Conservation (phyloP, 2,329 filamentous ascomycete genomes). For the Talaromyces sp. region DNA sequence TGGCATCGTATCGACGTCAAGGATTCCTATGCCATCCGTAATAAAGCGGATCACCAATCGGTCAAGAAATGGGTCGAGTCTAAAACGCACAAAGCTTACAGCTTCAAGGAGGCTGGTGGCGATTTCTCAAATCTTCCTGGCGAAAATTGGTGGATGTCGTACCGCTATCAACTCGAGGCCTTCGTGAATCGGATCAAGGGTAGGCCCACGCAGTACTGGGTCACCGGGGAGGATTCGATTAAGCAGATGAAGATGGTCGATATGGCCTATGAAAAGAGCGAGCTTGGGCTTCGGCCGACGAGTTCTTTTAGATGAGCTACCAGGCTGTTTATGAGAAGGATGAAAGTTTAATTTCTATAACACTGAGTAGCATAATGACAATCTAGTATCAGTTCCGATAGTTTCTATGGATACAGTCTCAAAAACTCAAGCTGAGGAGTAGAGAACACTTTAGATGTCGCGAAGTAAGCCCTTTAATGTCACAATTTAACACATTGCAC, state of each 20-base stretch:
- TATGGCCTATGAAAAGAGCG: conserved; percentile 48
- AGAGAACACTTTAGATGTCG: background rate
- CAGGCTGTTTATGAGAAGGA: background rate
- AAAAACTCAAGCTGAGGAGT: background rate
- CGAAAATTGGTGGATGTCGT: conserved; percentile 47
- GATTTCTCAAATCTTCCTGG: conserved; percentile 21
- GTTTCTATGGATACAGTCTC: background rate
- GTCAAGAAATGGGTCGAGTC: conserved; percentile 13
- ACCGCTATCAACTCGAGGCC: conserved; percentile 50
- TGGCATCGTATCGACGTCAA: conserved; percentile 30
- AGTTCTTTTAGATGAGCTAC: conserved; percentile 1
- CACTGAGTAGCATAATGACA: background rate
- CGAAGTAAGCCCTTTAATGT: background rate
- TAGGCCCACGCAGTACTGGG: conserved; percentile 40
- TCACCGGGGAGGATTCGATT: conserved; percentile 46
- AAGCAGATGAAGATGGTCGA: conserved; percentile 47
- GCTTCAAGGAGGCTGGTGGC: conserved; percentile 12
- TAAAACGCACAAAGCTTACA: conserved; percentile 10
- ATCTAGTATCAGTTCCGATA: background rate
- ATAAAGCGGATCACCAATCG: conserved; percentile 13
- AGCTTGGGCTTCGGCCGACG: conserved; percentile 24
- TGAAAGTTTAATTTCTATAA: background rate
- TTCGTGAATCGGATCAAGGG: conserved; percentile 51
- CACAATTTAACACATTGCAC: background rate
- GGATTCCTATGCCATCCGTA: conserved; percentile 35